phyloP scores from a whole-genome alignment of 192 early-diverging fungal genomes.

The Podila clonocystis region DNA sequence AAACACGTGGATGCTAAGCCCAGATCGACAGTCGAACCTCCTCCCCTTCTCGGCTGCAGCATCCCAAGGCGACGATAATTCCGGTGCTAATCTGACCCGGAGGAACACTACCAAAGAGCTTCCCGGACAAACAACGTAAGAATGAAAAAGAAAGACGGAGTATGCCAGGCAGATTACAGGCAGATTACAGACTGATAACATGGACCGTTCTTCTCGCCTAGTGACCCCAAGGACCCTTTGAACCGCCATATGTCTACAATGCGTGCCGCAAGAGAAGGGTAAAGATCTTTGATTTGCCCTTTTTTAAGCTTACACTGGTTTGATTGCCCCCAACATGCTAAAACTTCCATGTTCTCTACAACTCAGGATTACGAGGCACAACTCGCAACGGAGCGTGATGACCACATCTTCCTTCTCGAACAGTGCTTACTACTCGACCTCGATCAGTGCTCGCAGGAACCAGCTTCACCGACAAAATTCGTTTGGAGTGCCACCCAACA shows the following conservation, averaged over 20 bases:
- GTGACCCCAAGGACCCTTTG: constrained; percentile 44
- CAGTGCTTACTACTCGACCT: constrained; percentile 1
- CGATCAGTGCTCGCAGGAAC: constrained; percentile 42
- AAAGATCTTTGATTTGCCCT: not conserved
- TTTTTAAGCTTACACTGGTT: not conserved
- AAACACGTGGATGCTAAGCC: constrained; percentile 12
- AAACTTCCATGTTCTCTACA: not conserved
- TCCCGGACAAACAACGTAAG: constrained; percentile 43
- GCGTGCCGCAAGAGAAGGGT: constrained; percentile 10
- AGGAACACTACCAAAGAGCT: constrained; percentile 25
- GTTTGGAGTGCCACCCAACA: constrained; percentile 21
- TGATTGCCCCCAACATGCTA: not conserved
- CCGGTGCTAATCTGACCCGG: constrained; percentile 2
- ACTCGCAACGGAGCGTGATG: constrained; percentile 12
- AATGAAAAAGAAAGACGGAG: no score
- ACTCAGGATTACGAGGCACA: constrained; percentile 23
- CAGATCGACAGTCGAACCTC: not conserved
- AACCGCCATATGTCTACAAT: constrained; percentile 17
- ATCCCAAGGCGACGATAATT: not conserved
- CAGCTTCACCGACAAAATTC: constrained; percentile 41
- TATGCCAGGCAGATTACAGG: no score
- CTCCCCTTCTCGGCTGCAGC: not conserved
- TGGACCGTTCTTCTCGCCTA: not conserved
- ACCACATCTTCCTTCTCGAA: constrained; percentile 16
- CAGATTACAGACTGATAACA: no score